Evolutionary conservation across 2,329 filamentous ascomycete genomes (phyloP).

Genomic region (Xylariaceae sp.): DNA sequence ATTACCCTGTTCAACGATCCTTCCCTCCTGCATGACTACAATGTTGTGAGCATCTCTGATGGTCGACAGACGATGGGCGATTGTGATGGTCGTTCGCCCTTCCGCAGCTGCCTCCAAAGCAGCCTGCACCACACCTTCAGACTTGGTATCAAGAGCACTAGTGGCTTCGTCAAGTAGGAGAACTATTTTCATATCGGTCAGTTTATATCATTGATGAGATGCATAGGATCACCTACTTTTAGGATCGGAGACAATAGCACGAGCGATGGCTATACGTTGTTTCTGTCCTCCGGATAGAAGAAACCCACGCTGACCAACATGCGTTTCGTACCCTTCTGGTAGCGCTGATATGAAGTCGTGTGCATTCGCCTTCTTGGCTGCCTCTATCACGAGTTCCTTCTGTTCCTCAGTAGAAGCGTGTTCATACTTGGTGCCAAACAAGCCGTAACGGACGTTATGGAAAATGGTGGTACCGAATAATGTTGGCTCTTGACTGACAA

Average conservation of each 20-base stretch:
- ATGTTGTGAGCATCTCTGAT: conserved; percentile 95
- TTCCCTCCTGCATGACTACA: conserved; percentile 81
- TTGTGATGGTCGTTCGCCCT: conserved; percentile 91
- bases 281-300: conserved; percentile 93
- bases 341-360: conserved; percentile 84
- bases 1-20: conserved; percentile 89
- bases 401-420: conserved; percentile 65
- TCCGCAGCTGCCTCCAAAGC: conserved; percentile 82
- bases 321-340: conserved; percentile 87
- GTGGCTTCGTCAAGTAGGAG: conserved; percentile 94
- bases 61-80: conserved; percentile 91
- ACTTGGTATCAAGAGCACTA: conserved; percentile 88
- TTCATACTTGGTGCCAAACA: conserved; percentile 81
- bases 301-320: conserved; percentile 94
- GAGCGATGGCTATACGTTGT: conserved; percentile 91
- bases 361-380: conserved; percentile 87
- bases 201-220: not conserved
- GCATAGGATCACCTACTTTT: conserved; percentile 52
- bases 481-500: conserved; percentile 91
- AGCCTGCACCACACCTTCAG: conserved; percentile 89
- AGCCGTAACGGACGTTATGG: conserved; percentile 84
- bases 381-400: conserved; percentile 69
- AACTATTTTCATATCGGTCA: conserved; percentile 41
- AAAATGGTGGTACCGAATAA: conserved; percentile 88
- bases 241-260: conserved; percentile 85